Percentiles rank a stretch among this genome's conserved stretches.
Evolutionary conservation across 129 eudicot species (phyloP).

Genomic region (Ambrosia trifida): DNA sequence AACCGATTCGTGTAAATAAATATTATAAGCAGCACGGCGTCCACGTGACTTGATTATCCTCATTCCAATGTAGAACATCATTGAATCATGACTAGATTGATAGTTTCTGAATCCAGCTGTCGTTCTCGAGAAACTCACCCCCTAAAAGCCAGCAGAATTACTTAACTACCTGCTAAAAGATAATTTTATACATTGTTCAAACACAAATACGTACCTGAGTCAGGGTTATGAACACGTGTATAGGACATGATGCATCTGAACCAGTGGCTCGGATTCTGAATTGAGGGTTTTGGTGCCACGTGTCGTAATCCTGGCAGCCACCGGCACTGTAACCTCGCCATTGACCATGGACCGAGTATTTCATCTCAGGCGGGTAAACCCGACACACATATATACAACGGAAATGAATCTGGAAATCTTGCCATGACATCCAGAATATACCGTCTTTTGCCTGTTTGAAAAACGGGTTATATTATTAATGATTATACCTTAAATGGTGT

Average conservation of each 20-base stretch:
- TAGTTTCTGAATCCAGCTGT: constrained; percentile 93
- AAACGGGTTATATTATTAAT: neutral
- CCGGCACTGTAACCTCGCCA: constrained; percentile 99
- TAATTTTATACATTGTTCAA: neutral
- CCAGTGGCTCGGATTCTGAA: constrained; percentile 82
- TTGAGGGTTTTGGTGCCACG: constrained; percentile 99
- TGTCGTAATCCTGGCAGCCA: constrained; percentile 97
- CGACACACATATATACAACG: constrained; percentile 97
- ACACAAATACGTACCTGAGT: constrained; percentile 64
- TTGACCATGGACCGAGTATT: constrained; percentile 83
- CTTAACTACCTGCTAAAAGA: neutral
- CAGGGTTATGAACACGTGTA: constrained; percentile 93
- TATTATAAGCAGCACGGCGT: constrained; percentile 92
- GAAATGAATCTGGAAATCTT: constrained; percentile 95
- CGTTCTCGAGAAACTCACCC: constrained; percentile 98
- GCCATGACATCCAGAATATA: constrained; percentile 99
- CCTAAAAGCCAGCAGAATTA: constrained; percentile 40
- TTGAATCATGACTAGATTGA: constrained; percentile 91
- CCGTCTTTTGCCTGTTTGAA: constrained; percentile 83
- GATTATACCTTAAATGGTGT: neutral
- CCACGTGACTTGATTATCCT: constrained; percentile 98
- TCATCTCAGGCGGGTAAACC: constrained; percentile 97
- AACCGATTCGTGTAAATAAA: constrained; percentile 91
- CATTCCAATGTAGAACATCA: constrained; percentile 98
- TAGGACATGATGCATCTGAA: constrained; percentile 91